A percentile compares a stretch with the other conserved stretches of the same genome.
Conservation (phyloP, 768 basidiomycete species). For the Amanita pallidorosea region DNA sequence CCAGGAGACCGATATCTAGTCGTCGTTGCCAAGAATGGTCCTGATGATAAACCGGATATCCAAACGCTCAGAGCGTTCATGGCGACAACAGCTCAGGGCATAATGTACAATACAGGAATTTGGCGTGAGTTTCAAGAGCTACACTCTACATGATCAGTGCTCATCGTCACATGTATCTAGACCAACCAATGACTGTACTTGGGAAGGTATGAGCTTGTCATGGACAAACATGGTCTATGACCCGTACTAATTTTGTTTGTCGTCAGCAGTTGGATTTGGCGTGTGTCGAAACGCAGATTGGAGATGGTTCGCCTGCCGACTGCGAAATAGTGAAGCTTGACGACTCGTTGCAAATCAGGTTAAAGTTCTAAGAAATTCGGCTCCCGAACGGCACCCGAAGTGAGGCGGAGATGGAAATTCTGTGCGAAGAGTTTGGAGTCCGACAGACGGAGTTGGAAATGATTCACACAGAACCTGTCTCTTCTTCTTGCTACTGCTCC, state of each 20-base stretch:
- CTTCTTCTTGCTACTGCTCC: conserved; percentile 3
- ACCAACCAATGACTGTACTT: conserved; percentile 87
- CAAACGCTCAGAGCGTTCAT: conserved; percentile 70
- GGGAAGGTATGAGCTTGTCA: conserved; percentile 38
- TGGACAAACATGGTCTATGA: background rate
- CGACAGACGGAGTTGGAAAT: conserved; percentile 33
- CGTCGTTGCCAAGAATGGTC: conserved; percentile 74
- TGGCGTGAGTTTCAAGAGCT: conserved; percentile 67
- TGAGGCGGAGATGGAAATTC: conserved; percentile 1
- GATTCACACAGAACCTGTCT: conserved; percentile 10
- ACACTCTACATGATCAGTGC: background rate
- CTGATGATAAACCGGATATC: conserved; percentile 69
- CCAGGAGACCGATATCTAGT: conserved; percentile 61
- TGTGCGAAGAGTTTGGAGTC: conserved; percentile 20
- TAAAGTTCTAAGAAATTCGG: conserved; percentile 18
- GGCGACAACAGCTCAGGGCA: conserved; percentile 72
- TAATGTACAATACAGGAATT: conserved; percentile 71
- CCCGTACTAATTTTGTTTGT: conserved; percentile 2
- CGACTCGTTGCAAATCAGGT: conserved; percentile 17
- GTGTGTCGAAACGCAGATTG: conserved; percentile 92
- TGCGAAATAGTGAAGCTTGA: conserved; percentile 73
- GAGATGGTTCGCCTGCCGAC: conserved; percentile 64
- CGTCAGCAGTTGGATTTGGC: conserved; percentile 64
- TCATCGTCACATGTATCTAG: conserved; percentile 25
- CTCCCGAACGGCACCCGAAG: conserved; percentile 1